phyloP scores from a whole-genome alignment of 352 stramenopile species.

The Globisporangium okanoganense region DNA sequence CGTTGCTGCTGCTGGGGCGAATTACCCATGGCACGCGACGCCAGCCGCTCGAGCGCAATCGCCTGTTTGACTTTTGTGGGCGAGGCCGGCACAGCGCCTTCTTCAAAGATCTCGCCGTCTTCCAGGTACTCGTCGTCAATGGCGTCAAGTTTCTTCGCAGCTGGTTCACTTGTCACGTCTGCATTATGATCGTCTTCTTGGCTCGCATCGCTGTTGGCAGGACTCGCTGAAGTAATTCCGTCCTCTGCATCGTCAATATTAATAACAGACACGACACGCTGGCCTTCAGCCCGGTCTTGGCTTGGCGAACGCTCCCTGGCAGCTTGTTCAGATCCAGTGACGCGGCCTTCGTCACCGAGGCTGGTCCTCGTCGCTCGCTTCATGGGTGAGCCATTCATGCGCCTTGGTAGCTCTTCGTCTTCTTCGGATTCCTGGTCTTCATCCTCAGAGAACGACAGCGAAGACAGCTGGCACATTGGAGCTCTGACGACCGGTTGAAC shows the following conservation, averaged over 20 bases:
- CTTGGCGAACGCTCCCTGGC: neutral
- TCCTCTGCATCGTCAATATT: neutral
- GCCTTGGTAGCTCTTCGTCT: constrained; percentile 32
- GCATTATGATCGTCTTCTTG: neutral
- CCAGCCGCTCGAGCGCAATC: constrained; percentile 28
- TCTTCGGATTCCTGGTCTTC: constrained; percentile 25
- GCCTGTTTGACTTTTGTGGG: constrained; percentile 33
- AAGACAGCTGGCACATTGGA: neutral
- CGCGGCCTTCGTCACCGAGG: neutral
- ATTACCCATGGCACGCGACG: constrained; percentile 15
- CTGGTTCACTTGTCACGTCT: neutral
- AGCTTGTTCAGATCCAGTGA: neutral
- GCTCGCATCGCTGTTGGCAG: neutral
- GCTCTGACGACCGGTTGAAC: constrained; percentile 3
- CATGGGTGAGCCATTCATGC: neutral
- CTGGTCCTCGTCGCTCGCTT: too few species aligned
- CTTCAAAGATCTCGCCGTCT: constrained; percentile 76
- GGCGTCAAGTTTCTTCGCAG: neutral
- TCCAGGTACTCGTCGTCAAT: constrained; percentile 33
- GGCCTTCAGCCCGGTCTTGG: neutral
- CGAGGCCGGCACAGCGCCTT: constrained; percentile 35
- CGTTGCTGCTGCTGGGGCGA: constrained; percentile 7
- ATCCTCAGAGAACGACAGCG: neutral
- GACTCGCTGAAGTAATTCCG: neutral
- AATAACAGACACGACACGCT: neutral